Evolutionary conservation across 352 stramenopile species (phyloP).

Genomic region (Pythium oligandrum): DNA sequence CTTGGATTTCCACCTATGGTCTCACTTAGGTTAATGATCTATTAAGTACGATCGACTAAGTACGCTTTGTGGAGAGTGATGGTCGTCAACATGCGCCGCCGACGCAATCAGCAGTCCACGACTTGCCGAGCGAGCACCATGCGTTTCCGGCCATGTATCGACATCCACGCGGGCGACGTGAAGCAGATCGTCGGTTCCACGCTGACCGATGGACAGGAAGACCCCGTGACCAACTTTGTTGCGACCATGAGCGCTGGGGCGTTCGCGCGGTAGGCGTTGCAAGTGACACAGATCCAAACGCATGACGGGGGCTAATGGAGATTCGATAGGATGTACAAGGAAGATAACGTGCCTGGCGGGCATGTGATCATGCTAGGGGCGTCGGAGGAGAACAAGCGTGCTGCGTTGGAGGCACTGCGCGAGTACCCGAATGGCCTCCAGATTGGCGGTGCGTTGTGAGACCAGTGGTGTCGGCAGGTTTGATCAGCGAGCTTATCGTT

Average conservation of each 20-base stretch:
- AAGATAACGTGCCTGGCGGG: conserved; percentile 87
- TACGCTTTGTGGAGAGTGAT: too few relatives aligned
- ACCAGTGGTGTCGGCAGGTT: too few relatives aligned
- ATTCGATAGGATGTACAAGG: conserved; percentile 85
- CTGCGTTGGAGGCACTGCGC: conserved; percentile 78
- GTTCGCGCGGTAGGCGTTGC: conserved; percentile 55
- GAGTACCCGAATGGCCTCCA: conserved; percentile 93
- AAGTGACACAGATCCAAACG: background rate
- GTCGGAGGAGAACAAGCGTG: conserved; percentile 87
- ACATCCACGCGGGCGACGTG: conserved; percentile 96
- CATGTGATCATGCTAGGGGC: conserved; percentile 99
- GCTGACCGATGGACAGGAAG: conserved; percentile 82
- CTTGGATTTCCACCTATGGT: too few relatives aligned
- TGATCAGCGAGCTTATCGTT: too few relatives aligned
- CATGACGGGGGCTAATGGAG: background rate
- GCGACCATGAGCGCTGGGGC: conserved; percentile 61
- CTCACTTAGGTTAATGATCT: too few relatives aligned
- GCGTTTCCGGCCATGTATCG: conserved; percentile 98
- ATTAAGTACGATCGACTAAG: too few relatives aligned
- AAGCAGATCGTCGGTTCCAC: conserved; percentile 99
- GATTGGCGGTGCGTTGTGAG: conserved; percentile 80
- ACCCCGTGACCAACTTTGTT: conserved; percentile 92
- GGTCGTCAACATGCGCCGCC: too few relatives aligned
- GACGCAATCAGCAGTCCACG: too few relatives aligned
- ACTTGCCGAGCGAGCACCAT: conserved; percentile 33